Evolutionary conservation across 148 eudicot species (phyloP), one percentile per base, ranked within the genome.

Genomic region (Diospyros lotus): DNA sequence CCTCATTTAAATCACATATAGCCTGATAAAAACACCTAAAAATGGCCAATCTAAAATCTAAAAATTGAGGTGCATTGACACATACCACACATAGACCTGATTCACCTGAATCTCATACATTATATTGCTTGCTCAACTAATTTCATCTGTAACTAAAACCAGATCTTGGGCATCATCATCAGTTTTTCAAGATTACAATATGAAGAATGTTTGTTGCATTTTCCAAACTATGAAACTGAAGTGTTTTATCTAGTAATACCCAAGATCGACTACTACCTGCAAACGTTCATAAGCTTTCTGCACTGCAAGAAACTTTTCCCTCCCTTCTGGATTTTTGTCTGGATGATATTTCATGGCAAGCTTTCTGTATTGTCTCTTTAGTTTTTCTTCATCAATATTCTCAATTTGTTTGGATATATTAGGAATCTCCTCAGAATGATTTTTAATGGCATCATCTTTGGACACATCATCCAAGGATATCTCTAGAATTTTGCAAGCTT

Each of bases 231-330:
- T 28, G 28, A 28, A 28, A 28, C 28, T 28, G 28, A 28, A 28
- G 28, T 28, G 51, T 46, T 77, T 51, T 11, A 13, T 18, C 14
- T 12, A 76, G 7, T 46, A 50, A 52, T 52, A 18, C 73, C 64
- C 12, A 18, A 73, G 62, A 76, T 55, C 61, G 69, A 60, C 28
- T 53, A 14, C 41, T 85, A 93, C 99, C 97, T 96, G 99, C 71
- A 96, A 84, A 55, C 99, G 92, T 78, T 96, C 99, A 86, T 96
- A 96, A 67, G 97, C 99, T 86, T 96, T 96, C 82, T 96, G 99
- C 77, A 96, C 99, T 6, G 97, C 96, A 75, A 91, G 97, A 84
- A 96, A 96, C 80, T 89, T 96, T 60, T 96, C 99, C 76, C 99
- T 87, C 62, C 99, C 98, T 84, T 96, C 97, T 77, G 99, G 99